Evolutionary conservation across 768 basidiomycete genomes (phyloP), one percentile per base, ranked within the genome.

Genomic region (Coprinellus aureogranulatus): DNA sequence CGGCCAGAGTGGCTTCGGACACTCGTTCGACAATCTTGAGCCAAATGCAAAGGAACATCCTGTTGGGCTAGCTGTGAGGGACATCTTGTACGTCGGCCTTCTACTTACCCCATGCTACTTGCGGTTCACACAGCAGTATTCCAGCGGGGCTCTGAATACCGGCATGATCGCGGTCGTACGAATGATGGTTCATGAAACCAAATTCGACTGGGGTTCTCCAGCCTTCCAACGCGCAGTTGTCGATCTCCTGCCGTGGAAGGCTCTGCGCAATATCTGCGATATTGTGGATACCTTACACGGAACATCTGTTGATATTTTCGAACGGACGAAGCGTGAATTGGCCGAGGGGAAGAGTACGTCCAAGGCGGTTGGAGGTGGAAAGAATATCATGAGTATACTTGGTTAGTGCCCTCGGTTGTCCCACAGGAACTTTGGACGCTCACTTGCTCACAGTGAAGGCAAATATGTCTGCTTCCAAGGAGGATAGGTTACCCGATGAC

Each of bases 341-440:
- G 62, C 60, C 34, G 62, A 65, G n/a, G 74, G 70, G 5, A 73
- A 75, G 39, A 68, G 2, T 71, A 64, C 3, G 63, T 55, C 59
- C 14, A 61, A 57, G 18, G 54, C 66, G 73, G 41, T 72, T 71
- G 68, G 70, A 68, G 57, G 76, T 44, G 78, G 78, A 14, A 78
- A 73, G 53, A 80, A 81, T 62, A 72, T 83, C 12, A 71, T 81
- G 61, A 81, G 77, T 59, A 67, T 80, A n/a, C 64, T 81, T 20
- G 58, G 81, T 82, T 61, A 23, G 76, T 58, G 6, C 1, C 8
- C 56, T 47, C 30, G 28, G n/a, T 18, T 47, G 48, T 37, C 42
- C 39, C 26, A n/a, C 26, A 34, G 14, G 1, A n/a, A 16, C 16
- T 20, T 26, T 25, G 11, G 31, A 26, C 20, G 16, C n/a, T 40